Evolutionary conservation across 495 filamentous ascomycete genomes (phyloP), one percentile per base, ranked within the genome.

Genomic region (Entonaema liquescens): DNA sequence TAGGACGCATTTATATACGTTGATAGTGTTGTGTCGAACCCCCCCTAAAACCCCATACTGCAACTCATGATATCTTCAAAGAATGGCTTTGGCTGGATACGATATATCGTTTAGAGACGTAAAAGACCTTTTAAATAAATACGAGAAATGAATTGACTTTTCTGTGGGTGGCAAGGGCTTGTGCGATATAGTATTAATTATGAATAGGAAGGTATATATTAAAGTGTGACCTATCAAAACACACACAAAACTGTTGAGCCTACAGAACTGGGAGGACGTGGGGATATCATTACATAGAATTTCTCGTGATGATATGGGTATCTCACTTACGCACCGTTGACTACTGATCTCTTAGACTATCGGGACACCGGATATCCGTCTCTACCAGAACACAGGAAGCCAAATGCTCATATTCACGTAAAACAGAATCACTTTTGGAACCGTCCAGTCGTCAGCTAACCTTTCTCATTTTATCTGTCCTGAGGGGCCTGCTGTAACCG

Each of bases 401-500:
- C 12, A 53, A n/a, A n/a, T 53, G 23, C 17, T 28, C 26, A n/a
- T 29, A 56, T 33, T 56, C 53, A 56, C 31, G 7, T 59, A 59
- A 42, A 31, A 50, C 28, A 23, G 40, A 9, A 61, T 65, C 64
- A 72, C 36, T 23, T 54, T 35, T 21, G 47, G 25, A 53, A 65
- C 59, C 40, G 42, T 50, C 65, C 59, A 55, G 53, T 50, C 58
- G 36, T 76, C 73, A 77, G 75, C 68, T 72, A 72, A 72, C 71
- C 53, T 69, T 71, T 77, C 73, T 76, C 75, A 77, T 76, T 77
- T 73, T 73, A 59, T 76, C 65, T 60, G 72, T 76, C 74, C 74
- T 77, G 75, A 77, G 76, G 62, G 65, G 76, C 62, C 65, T 72
- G 74, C 77, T 76, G 80, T 83, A 83, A 80, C 79, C 75, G 80